Percentiles rank a stretch among this genome's conserved stretches.
phyloP scores from a whole-genome alignment of 768 basidiomycete species.

The Termitomyces sp. region DNA sequence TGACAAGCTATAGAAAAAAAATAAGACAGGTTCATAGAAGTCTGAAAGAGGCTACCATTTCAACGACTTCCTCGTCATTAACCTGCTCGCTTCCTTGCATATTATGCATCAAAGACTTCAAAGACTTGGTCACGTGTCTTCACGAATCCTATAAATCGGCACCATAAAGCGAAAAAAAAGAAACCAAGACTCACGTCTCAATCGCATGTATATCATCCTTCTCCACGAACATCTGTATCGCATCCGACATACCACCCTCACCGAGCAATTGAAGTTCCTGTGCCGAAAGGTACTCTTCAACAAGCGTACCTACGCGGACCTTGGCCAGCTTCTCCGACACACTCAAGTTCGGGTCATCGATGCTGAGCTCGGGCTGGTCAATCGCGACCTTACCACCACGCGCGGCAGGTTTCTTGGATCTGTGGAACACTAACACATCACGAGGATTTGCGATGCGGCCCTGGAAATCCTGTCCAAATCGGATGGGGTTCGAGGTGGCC shows the following conservation, averaged over 20 bases:
- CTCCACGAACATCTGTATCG: conserved; percentile 93
- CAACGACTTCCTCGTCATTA: conserved; percentile 73
- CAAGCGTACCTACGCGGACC: conserved; percentile 84
- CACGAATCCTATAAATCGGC: neutral
- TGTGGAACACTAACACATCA: conserved; percentile 88
- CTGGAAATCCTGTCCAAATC: conserved; percentile 94
- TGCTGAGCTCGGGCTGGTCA: conserved; percentile 77
- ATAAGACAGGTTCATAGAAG: neutral
- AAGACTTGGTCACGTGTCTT: conserved; percentile 63
- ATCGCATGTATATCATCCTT: conserved; percentile 97
- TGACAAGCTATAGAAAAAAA: conserved; percentile 46
- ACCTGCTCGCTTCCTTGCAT: conserved; percentile 63
- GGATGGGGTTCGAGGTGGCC: conserved; percentile 92
- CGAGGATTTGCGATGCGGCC: conserved; percentile 91
- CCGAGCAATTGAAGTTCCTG: conserved; percentile 92
- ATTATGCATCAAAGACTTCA: conserved; percentile 63
- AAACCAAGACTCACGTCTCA: conserved; percentile 61
- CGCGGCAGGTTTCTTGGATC: conserved; percentile 61
- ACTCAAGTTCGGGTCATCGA: conserved; percentile 69
- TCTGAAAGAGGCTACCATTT: conserved; percentile 45
- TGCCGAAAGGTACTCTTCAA: conserved; percentile 86
- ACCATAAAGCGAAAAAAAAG: neutral
- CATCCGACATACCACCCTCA: conserved; percentile 89
- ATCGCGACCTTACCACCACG: conserved; percentile 56
- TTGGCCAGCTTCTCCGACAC: conserved; percentile 73